These are phyloP conservation scores for Mortierella sp. DNA, from an alignment of 371 early-diverging fungal genomes.

Conservation along the genomic window DNA sequence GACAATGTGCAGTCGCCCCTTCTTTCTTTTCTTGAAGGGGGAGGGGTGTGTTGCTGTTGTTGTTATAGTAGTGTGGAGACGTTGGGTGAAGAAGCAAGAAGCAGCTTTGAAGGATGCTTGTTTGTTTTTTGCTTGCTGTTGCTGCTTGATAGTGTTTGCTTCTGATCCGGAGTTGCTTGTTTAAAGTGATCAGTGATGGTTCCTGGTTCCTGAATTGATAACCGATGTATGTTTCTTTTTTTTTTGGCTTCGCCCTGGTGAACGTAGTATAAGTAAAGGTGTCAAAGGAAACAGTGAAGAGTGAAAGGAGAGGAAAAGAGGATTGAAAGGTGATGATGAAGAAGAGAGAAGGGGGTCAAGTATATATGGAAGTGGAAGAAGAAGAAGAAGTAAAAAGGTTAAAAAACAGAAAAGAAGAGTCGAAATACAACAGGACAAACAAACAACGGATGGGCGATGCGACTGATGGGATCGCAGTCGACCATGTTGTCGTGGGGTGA, in stretches of 20 bases:
- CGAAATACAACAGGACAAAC: neutral
- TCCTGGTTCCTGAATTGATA: neutral
- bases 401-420: neutral
- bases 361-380: neutral
- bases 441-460: constrained; percentile 11
- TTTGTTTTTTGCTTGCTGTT: neutral
- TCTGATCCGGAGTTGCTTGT: neutral
- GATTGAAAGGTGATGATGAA: neutral
- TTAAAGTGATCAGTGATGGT: neutral
- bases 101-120: neutral
- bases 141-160: neutral
- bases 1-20: neutral
- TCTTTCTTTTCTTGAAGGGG: neutral
- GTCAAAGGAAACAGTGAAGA: neutral
- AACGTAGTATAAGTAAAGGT: neutral
- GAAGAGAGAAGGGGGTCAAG: neutral
- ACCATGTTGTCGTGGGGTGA: constrained; percentile 6
- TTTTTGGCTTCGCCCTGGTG: too few species aligned
- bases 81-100: neutral
- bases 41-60: neutral
- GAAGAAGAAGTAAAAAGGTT: too few species aligned
- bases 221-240: neutral
- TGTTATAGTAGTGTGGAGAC: neutral
- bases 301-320: neutral
- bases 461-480: constrained; percentile 7